phyloP scores from a whole-genome alignment of 805 yeast genomes.

The Ogataea siamensis region DNA sequence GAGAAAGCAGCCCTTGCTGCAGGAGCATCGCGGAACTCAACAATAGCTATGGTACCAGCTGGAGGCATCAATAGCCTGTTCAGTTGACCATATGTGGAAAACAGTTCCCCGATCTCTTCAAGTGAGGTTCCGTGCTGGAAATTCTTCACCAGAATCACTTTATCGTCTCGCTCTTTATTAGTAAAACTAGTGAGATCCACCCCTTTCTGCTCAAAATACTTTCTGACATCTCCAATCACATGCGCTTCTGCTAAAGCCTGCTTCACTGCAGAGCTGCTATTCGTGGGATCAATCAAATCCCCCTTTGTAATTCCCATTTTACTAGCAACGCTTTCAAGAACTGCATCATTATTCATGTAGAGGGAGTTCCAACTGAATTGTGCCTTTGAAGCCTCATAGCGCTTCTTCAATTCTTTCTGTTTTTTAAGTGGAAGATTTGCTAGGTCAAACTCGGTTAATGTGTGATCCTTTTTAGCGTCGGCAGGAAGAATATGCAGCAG shows the following conservation, averaged over 20 bases:
- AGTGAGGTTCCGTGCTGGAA: constrained; percentile 84
- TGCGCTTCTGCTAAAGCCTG: constrained; percentile 98
- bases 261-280: constrained; percentile 84
- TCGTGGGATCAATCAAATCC: constrained; percentile 83
- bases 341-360: constrained; percentile 88
- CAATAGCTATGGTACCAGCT: constrained; percentile 91
- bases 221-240: constrained; percentile 86
- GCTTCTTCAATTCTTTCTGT: constrained; percentile 80
- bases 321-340: constrained; percentile 82
- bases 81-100: constrained; percentile 75
- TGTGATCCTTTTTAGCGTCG: constrained; percentile 75
- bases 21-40: constrained; percentile 80
- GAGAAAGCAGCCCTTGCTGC: constrained; percentile 87
- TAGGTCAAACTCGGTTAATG: constrained; percentile 85
- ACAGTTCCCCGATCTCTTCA: constrained; percentile 79
- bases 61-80: constrained; percentile 90
- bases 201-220: constrained; percentile 80
- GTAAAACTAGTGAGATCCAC: constrained; percentile 77
- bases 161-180: constrained; percentile 72
- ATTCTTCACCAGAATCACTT: constrained; percentile 79
- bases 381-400: constrained; percentile 77
- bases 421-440: constrained; percentile 90
- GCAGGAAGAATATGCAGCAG: constrained; percentile 87
- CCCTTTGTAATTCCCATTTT: constrained; percentile 81
- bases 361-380: constrained; percentile 96